Evolutionary conservation across 371 early-diverging fungal genomes (phyloP), one percentile per base, ranked within the genome.

Genomic region (Funneliformis caledonium): DNA sequence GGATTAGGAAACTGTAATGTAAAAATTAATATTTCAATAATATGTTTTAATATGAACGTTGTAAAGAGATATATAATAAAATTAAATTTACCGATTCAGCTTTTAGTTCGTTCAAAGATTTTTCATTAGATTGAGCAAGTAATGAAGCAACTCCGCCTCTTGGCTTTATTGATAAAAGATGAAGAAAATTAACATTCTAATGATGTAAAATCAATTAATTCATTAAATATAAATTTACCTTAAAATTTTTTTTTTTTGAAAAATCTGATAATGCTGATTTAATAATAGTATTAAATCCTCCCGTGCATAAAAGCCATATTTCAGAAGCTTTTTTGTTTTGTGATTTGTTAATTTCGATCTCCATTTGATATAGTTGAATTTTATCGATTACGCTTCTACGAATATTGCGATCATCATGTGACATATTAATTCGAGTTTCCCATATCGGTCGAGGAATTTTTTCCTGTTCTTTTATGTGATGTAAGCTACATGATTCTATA

Each of bases 401-500:
- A 19, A 56, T 19, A 4, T 26, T 26, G 7, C 22, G 19, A 43
- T 81, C 4, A 5, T 4, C 19, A 19, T 56, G 0, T 19, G n/a
- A 56, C 47, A 59, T 52, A 70, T 16, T 9, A 33, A 26, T 19
- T 78, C 75, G 5, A 67, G 52, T 7, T 60, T 61, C 42, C 60
- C 78, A 12, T 73, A 42, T 2, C 33, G 1, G 1, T 33, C 12
- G 16, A 22, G 2, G 0, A 56, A 26, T 6, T 56, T 56, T 7
- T 56, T 56, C 19, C 16, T 33, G 56, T 56, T 56, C 19, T 56
- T 33, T 33, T 16, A 65, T 65, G 4, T 33, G 37, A 37, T 33
- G 33, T 7, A 65, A 8, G 4, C 31, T 37, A 26, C 67, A 65
- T 33, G 31, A 37, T 62, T 45, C 64, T 59, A 85, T 70, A 9